A percentile compares a stretch with the other conserved stretches of the same genome.
These are phyloP conservation scores for Brettanomyces bruxellensis DNA, from an alignment of 805 yeast species.

Conservation along the genomic window DNA sequence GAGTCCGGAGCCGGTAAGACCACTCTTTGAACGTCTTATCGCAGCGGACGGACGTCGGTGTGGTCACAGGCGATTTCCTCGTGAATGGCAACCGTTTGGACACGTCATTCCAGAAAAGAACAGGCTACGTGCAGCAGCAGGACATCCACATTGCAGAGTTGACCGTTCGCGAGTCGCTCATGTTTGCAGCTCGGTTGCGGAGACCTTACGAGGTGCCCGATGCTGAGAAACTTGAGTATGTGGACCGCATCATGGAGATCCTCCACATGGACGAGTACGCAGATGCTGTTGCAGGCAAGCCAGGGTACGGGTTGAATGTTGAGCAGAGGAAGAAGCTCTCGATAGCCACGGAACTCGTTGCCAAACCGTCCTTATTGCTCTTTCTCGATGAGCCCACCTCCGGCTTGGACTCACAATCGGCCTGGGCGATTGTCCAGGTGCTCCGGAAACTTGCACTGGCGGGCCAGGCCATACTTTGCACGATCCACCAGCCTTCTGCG, in stretches of 20 bases:
- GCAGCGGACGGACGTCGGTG: constrained; percentile 42
- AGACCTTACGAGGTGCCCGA: constrained; percentile 33
- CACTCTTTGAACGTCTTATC: constrained; percentile 46
- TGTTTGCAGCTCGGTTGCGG: constrained; percentile 42
- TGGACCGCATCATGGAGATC: constrained; percentile 31
- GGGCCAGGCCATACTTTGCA: constrained; percentile 50
- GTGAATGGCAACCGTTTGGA: constrained; percentile 44
- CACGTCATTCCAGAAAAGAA: constrained; percentile 40
- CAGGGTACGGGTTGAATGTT: constrained; percentile 44
- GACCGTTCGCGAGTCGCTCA: constrained; percentile 42
- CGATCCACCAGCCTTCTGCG: constrained; percentile 46
- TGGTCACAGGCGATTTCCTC: constrained; percentile 49
- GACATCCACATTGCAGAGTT: constrained; percentile 42
- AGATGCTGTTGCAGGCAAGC: constrained; percentile 40
- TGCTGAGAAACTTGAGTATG: constrained; percentile 33
- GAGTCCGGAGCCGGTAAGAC: constrained; percentile 63
- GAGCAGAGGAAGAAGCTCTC: constrained; percentile 47
- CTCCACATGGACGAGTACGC: constrained; percentile 38
- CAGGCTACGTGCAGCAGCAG: constrained; percentile 52
- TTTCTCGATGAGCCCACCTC: constrained; percentile 56
- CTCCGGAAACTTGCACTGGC: constrained; percentile 39
- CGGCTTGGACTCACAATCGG: constrained; percentile 47
- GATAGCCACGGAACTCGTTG: constrained; percentile 46
- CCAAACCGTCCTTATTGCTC: constrained; percentile 41
- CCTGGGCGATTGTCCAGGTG: constrained; percentile 49